Conservation (phyloP, 73 alveolate genomes). For the Stentor coeruleus region DNA sequence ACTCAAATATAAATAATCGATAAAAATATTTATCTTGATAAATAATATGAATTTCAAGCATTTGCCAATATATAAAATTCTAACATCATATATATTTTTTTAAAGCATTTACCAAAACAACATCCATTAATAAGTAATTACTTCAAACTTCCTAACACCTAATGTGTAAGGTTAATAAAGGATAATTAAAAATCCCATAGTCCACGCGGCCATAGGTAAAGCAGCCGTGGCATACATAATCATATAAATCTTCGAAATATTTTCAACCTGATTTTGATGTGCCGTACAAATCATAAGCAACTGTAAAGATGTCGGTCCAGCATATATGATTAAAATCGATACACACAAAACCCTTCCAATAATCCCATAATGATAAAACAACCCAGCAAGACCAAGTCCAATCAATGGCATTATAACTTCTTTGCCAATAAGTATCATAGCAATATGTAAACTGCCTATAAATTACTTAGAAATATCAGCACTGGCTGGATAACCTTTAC, state of each 20-base stretch:
- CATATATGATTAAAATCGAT: not conserved
- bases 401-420: not conserved
- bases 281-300: not conserved
- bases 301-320: not conserved
- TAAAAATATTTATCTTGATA: no score
- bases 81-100: no score
- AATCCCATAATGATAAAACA: not conserved
- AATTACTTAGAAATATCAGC: not conserved
- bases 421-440: not conserved
- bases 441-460: not conserved
- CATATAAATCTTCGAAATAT: not conserved
- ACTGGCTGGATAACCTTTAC: not conserved
- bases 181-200: not conserved
- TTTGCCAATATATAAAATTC: no score
- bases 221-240: not conserved
- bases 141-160: no score
- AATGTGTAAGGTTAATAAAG: no score
- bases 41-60: no score
- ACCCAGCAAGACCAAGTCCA: not conserved
- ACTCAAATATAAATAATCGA: no score
- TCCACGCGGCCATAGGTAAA: not conserved
- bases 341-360: not conserved
- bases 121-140: no score
- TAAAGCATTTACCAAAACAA: no score
- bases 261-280: not conserved